Evolutionary conservation across 345 rosid genomes (phyloP), one percentile per base, ranked within the genome.

Genomic region (Excoecaria cochinchinensis): DNA sequence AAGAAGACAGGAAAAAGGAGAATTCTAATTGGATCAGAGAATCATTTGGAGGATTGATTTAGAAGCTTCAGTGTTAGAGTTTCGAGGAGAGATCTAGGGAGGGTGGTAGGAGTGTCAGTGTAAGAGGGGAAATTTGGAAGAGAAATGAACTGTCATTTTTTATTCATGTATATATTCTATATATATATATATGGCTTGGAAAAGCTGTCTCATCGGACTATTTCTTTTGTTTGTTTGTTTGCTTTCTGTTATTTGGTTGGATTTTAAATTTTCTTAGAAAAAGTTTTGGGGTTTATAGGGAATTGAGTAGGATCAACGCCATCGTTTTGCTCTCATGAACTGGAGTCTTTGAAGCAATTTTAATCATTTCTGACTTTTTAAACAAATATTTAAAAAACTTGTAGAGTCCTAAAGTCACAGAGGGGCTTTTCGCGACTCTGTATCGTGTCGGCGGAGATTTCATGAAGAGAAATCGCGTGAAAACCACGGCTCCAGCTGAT

Each of bases 301-400:
- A 79, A 81, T 86, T 70, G 86, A 82, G 87, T 81, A 85, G 3
- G 63, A 70, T 60, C 77, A 50, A 87, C 86, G 90, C 82, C 88
- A 81, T 77, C 80, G 84, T 78, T 82, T 79, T 70, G 78, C 76
- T 71, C 82, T 82, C 74, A 65, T 72, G 73, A 70, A 71, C 86
- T 73, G 88, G 85, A 85, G 78, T 69, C 78, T 67, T 24, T 39
- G 81, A 73, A 73, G 74, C 74, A 62, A 17, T 36, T 68, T 39
- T 31, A 44, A 12, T 69, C 42, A 72, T 50, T 21, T 70, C 61
- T 46, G 47, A 55, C 73, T 60, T 61, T 60, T 16, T 44, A 59
- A 15, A 21, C 6, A 44, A 63, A 48, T 39, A 13, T 14, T 13
- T 3, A 5, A 6, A 31, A 70, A 55, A 72, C 24, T 17, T 61